A percentile compares a stretch with the other conserved stretches of the same genome.
Evolutionary conservation across 2,329 filamentous ascomycete genomes (phyloP).

Genomic region (Alternaria conjuncta): DNA sequence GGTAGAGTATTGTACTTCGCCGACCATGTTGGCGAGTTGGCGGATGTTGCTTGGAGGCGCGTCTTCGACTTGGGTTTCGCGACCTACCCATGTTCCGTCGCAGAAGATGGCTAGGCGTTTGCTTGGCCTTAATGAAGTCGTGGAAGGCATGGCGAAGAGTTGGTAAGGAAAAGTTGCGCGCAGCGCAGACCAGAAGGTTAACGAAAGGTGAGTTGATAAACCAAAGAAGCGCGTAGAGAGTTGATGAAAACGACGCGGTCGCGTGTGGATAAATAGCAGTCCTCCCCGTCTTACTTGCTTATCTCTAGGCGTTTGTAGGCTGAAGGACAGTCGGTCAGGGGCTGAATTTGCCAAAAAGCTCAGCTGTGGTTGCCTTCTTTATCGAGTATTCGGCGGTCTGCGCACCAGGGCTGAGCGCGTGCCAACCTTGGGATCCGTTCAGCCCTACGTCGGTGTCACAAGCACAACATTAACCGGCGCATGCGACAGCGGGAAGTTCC

Average conservation of each 20-base stretch:
- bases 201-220: neutral
- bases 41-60: constrained; percentile 43
- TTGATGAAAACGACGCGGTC: neutral
- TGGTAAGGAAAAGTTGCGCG: neutral
- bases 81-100: constrained; percentile 47
- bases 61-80: constrained; percentile 36
- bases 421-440: constrained; percentile 3
- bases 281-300: neutral
- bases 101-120: constrained; percentile 43
- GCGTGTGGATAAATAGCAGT: neutral
- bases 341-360: neutral
- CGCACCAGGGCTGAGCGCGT: constrained; percentile 15
- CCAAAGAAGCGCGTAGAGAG: neutral
- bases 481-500: neutral
- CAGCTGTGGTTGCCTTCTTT: constrained; percentile 15
- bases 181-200: neutral
- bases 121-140: constrained; percentile 10
- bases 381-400: neutral
- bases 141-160: constrained; percentile 15
- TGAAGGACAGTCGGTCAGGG: neutral
- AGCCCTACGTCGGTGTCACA: constrained; percentile 12
- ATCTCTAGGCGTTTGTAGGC: neutral
- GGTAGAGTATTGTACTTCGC: constrained; percentile 26
- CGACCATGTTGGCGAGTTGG: constrained; percentile 41
- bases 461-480: neutral